Conservation (phyloP, 2,329 filamentous ascomycete species). For the Fusarium oligoseptatum region DNA sequence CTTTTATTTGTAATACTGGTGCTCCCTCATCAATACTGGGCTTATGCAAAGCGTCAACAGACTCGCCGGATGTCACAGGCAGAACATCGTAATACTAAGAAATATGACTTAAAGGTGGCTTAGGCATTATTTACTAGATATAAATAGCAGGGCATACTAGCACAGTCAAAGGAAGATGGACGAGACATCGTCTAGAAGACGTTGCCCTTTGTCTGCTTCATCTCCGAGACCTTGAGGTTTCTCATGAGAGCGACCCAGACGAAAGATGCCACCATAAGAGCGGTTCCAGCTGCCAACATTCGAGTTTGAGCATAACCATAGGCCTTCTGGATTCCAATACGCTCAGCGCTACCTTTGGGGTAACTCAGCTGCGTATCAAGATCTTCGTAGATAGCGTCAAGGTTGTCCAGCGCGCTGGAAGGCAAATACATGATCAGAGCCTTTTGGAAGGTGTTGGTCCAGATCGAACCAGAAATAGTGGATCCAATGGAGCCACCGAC, state of each 20-base stretch:
- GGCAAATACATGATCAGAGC: conserved; percentile 5
- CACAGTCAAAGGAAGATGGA: not conserved
- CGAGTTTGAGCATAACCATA: conserved; percentile 51
- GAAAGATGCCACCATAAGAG: conserved; percentile 34
- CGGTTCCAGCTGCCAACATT: conserved; percentile 40
- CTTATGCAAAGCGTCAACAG: not conserved
- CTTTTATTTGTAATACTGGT: not conserved
- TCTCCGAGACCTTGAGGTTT: conserved; percentile 37
- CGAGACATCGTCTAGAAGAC: conserved; percentile 17
- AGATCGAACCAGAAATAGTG: conserved; percentile 13
- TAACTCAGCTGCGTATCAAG: conserved; percentile 53
- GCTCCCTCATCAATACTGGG: not conserved
- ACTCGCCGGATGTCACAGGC: not conserved
- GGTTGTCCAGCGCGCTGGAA: conserved; percentile 2
- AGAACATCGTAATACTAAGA: not conserved
- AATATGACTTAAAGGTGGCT: not conserved
- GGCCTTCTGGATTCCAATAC: conserved; percentile 58
- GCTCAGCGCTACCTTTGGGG: conserved; percentile 52
- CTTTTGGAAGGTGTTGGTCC: conserved; percentile 8
- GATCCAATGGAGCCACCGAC: conserved; percentile 4
- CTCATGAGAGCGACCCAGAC: conserved; percentile 37
- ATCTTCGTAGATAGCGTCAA: conserved; percentile 58
- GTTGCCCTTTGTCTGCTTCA: conserved; percentile 34
- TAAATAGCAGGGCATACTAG: not conserved
- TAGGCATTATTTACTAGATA: not conserved